Percentiles rank a stretch among this genome's conserved stretches.
phyloP scores from a whole-genome alignment of 2,329 filamentous ascomycete genomes.

The Blastomyces percursus region DNA sequence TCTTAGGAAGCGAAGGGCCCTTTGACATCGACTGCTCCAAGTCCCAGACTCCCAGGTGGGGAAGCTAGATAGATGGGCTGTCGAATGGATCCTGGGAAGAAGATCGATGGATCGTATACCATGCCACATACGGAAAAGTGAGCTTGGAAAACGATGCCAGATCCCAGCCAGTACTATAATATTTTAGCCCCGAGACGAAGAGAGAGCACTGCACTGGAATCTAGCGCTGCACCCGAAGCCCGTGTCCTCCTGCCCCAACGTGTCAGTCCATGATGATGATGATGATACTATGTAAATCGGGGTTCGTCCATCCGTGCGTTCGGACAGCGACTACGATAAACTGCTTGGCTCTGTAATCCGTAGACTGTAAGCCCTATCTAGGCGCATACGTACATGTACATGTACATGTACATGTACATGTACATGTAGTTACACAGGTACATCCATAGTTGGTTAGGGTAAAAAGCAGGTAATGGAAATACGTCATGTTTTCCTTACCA shows the following conservation, averaged over 20 bases:
- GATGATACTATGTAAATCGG: no score
- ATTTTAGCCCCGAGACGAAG: neutral
- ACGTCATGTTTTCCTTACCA: no score
- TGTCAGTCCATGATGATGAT: no score
- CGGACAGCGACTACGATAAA: no score
- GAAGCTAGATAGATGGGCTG: neutral
- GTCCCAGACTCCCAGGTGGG: neutral
- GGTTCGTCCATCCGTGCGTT: no score
- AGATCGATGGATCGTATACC: conserved; percentile 6
- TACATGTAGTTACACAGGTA: no score
- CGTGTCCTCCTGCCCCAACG: neutral
- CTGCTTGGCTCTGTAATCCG: no score
- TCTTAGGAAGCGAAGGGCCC: neutral
- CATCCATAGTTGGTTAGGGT: no score
- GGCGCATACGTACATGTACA: no score
- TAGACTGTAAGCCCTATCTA: no score
- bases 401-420: no score
- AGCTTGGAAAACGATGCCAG: neutral
- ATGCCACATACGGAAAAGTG: conserved; percentile 5
- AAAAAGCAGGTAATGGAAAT: neutral
- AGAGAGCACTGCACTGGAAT: no score
- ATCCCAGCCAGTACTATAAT: neutral
- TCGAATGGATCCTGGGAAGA: neutral
- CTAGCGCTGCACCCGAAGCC: neutral
- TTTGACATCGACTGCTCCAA: neutral